Evolutionary conservation across 208 protist species (phyloP).

Genomic region (Porcisia deanei): DNA sequence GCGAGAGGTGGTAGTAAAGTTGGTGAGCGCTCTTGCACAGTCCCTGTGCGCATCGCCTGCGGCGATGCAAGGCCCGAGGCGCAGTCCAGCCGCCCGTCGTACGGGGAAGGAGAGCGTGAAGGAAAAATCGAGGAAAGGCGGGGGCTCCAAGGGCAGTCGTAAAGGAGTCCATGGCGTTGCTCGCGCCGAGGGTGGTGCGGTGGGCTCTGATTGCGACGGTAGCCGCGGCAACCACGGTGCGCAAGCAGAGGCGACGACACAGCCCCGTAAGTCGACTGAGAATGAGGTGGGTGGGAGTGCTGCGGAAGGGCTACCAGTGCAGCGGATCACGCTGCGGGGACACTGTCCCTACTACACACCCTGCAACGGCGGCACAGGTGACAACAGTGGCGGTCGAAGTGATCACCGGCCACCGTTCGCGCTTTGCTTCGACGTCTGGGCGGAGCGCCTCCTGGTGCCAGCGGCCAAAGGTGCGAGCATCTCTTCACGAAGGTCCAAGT

Average conservation of each 20-base stretch:
- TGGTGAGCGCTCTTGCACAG: conserved; percentile 6
- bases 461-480: background rate
- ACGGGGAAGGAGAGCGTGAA: background rate
- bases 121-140: background rate
- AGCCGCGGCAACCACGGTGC: background rate
- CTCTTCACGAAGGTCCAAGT: background rate
- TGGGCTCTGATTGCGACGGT: background rate
- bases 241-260: background rate
- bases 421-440: conserved; percentile 59
- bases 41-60: background rate
- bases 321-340: conserved; percentile 32
- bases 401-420: conserved; percentile 24
- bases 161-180: background rate
- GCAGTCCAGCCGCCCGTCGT: background rate
- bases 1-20: conserved; percentile 9
- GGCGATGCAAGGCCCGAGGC: background rate
- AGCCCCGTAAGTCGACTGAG: background rate
- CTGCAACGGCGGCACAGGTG: background rate
- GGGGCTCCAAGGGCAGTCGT: background rate
- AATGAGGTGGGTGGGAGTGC: background rate
- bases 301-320: conserved; percentile 31
- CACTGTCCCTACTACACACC: conserved; percentile 22
- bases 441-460: conserved; percentile 12
- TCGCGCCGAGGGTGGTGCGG: no score
- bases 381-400: background rate